Evolutionary conservation across 148 eudicot species (phyloP).

Genomic region (Rhododendron ovatum): DNA sequence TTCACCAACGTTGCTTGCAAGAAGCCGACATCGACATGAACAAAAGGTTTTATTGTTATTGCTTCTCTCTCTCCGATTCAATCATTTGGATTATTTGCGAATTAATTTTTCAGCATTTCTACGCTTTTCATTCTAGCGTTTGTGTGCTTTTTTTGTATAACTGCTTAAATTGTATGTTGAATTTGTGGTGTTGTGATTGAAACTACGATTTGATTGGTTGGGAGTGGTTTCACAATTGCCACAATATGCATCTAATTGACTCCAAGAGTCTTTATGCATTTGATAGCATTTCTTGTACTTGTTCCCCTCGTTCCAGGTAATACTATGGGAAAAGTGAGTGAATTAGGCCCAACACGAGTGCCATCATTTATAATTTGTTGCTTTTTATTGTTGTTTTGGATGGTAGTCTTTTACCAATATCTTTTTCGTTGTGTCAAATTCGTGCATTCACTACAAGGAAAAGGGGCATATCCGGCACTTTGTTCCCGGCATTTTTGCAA

Average conservation of each 20-base stretch:
- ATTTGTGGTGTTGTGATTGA: neutral
- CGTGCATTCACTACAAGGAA: neutral
- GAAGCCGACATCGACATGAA: conserved; percentile 95
- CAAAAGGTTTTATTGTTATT: conserved; percentile 45
- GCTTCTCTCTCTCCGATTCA: neutral
- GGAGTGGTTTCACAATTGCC: neutral
- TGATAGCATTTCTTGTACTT: neutral
- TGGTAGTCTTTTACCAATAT: neutral
- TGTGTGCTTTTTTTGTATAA: neutral
- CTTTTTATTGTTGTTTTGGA: neutral
- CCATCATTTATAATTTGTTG: neutral
- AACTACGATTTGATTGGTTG: neutral
- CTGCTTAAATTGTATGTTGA: too few species aligned
- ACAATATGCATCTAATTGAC: neutral
- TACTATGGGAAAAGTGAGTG: neutral
- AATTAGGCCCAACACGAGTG: neutral
- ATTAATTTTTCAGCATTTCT: too few species aligned
- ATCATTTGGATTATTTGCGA: neutral
- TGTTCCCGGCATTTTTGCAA: too few species aligned
- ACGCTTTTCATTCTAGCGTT: too few species aligned
- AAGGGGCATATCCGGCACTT: too few species aligned
- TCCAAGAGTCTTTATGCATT: neutral
- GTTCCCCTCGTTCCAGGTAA: neutral
- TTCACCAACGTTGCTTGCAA: conserved; percentile 85
- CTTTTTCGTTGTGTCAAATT: neutral